Base-by-base conservation (phyloP, 2,329 filamentous ascomycete genomes). In the Fusarium papillatum region DNA sequence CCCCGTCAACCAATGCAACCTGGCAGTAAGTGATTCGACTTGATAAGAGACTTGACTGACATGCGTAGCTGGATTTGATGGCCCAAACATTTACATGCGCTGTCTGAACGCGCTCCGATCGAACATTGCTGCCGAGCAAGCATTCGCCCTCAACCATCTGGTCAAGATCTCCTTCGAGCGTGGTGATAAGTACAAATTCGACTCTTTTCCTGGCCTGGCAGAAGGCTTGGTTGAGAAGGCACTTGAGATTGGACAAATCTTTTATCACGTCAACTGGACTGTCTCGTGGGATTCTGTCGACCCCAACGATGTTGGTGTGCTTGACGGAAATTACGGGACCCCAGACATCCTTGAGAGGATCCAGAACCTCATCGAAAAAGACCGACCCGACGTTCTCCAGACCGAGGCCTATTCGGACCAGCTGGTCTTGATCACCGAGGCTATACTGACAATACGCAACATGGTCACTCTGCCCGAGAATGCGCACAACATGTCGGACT, bases 401-500 rank as follows among this genome's bases (percentile, higher is more conserved):
- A 91, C 95, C 0, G 91, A 91, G 36, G 89, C 92, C 8, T 95
- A 94, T 76, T 89, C 91, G 17, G 92, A 95, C 74, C 87, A 90
- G 50, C 88, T 98, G 71, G 90, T 94, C 16, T 91, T 95, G 75
- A 90, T 98, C 73, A 96, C 94, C 29, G 96, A 98, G 83, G 95
- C 97, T 3, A 93, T 94, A 24, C 87, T 98, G 59, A 96, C 98
- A 22, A 88, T 98, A 53, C 92, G 97, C 64, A 99, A 99, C 83
- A 98, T 99, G 95, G 93, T 96, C n/a, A 94, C 97, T 84, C 87
- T 98, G 24, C 91, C 93, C 26, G 95, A 98, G 73, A 99, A 99
- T 81, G 96, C 96, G 0, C 86, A 90, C 29, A 97, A 95, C 82
- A 90, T 98, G 79, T 90, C 95, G 7, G 92, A 93, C 29, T 92